A percentile compares a stretch with the other conserved stretches of the same genome.
phyloP scores from a whole-genome alignment of 106 monocot species.

The Acorus gramineus region DNA sequence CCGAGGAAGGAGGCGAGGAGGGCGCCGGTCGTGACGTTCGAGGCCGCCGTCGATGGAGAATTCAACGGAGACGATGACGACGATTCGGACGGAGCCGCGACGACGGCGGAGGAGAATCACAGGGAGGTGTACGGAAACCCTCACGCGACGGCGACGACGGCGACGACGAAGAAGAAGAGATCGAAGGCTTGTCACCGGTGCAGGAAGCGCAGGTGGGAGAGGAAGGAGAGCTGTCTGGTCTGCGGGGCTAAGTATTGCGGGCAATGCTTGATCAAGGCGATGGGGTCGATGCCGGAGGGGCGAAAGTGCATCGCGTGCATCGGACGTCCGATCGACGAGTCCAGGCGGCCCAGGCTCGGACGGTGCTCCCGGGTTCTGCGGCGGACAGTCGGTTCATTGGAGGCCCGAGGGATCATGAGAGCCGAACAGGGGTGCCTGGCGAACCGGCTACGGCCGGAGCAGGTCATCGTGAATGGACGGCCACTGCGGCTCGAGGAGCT shows the following conservation, averaged over 20 bases:
- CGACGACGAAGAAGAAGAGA: conserved; percentile 39
- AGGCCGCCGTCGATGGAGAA: neutral
- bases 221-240: conserved; percentile 75
- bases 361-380: conserved; percentile 59
- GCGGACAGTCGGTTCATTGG: conserved; percentile 56
- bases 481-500: conserved; percentile 77
- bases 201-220: conserved; percentile 91
- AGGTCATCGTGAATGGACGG: conserved; percentile 72
- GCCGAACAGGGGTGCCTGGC: conserved; percentile 87
- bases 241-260: conserved; percentile 74
- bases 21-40: conserved; percentile 28
- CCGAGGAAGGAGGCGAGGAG: conserved; percentile 26
- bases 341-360: conserved; percentile 59
- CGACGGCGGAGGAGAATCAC: neutral
- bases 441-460: conserved; percentile 81
- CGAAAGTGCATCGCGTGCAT: conserved; percentile 90
- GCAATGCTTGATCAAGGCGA: conserved; percentile 70
- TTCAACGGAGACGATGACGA: no score
- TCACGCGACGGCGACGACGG: conserved; percentile 4
- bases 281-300: conserved; percentile 99
- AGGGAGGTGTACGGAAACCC: conserved; percentile 10
- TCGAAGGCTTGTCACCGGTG: conserved; percentile 58
- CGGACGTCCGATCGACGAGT: conserved; percentile 67
- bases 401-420: conserved; percentile 85
- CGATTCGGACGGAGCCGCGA: no score